Evolutionary conservation across 2,329 filamentous ascomycete genomes (phyloP), one percentile per base, ranked within the genome.

Genomic region (Botrytis medusae): DNA sequence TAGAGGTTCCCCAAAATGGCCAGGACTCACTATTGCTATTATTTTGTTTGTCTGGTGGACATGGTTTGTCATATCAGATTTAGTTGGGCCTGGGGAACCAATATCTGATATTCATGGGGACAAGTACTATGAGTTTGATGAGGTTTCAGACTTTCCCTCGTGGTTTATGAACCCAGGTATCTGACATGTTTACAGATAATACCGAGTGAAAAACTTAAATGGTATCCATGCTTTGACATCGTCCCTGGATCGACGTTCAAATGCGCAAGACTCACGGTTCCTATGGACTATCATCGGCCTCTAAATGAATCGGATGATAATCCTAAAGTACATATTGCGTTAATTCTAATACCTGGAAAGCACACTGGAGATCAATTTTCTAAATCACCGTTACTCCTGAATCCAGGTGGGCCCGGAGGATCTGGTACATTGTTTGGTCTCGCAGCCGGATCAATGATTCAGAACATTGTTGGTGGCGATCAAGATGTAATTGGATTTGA

Each of bases 401-500:
- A 86, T 74, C 84, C 84, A 20, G 85, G 85, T 44, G 85, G 85
- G 0, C 85, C 85, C 1, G 85, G 85, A 29, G 84, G 84, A 0
- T 82, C 82, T 34, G 85, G 85, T 7, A 81, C 81, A 0, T 1
- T 64, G 0, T 77, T 84, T 29, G 77, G 78, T 7, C 72, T 82
- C 0, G 25, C 10, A 14, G 44, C 73, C 12, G 84, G 81, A 29
- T 29, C 51, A 3, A 57, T 70, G 8, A 72, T 86, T 2, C 84
- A 84, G 54, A 69, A 74, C 1, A 75, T 83, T 32, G 77, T 85
- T 25, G 84, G 84, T 51, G 69, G 74, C 0, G 81, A 84, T 59
- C 81, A 83, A 74, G 84, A 86, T 74, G 77, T 87, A 32, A 81
- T 87, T 65, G 83, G 84, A 2, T 87, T 86, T 70, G 85, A 87